Percentiles rank a stretch among this genome's conserved stretches.
phyloP scores from a whole-genome alignment of 2,329 filamentous ascomycete genomes.

The Fonsecaea nubica region DNA sequence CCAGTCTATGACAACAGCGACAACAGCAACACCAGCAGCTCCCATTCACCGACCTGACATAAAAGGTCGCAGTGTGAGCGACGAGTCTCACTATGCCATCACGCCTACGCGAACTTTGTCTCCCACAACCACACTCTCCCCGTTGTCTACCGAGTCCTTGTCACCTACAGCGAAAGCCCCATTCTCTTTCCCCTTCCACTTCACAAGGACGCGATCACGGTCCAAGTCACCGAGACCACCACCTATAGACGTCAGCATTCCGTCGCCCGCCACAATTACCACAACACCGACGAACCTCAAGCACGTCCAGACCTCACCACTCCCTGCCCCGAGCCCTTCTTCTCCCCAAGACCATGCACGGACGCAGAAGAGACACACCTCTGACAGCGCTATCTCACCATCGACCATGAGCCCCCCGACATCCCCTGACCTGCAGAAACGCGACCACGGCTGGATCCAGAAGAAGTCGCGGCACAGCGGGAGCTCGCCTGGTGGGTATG shows the following conservation, averaged over 20 bases:
- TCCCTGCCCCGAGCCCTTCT: neutral
- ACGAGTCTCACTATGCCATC: constrained; percentile 1
- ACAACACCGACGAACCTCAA: neutral
- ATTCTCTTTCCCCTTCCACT: constrained; percentile 18
- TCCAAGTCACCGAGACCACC: constrained; percentile 20
- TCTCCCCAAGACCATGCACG: neutral
- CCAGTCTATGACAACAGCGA: neutral
- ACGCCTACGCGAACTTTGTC: constrained; percentile 5
- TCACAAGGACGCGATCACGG: neutral
- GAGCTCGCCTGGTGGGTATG: constrained; percentile 53
- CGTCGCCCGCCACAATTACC: neutral
- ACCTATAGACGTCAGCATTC: constrained; percentile 1
- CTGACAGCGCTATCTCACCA: constrained; percentile 17
- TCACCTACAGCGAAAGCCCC: neutral
- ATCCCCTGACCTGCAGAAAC: constrained; percentile 11
- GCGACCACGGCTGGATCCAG: constrained; percentile 34
- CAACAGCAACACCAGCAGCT: neutral
- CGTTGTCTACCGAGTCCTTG: constrained; percentile 8
- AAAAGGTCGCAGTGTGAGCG: constrained; percentile 12
- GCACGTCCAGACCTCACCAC: constrained; percentile 19
- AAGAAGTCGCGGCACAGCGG: constrained; percentile 35
- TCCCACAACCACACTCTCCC: constrained; percentile 17
- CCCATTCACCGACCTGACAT: constrained; percentile 9
- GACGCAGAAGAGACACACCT: constrained; percentile 9
- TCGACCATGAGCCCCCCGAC: neutral